These are phyloP conservation scores for Chaetomidium leptoderma DNA, from an alignment of 495 filamentous ascomycete species.

Conservation along the genomic window DNA sequence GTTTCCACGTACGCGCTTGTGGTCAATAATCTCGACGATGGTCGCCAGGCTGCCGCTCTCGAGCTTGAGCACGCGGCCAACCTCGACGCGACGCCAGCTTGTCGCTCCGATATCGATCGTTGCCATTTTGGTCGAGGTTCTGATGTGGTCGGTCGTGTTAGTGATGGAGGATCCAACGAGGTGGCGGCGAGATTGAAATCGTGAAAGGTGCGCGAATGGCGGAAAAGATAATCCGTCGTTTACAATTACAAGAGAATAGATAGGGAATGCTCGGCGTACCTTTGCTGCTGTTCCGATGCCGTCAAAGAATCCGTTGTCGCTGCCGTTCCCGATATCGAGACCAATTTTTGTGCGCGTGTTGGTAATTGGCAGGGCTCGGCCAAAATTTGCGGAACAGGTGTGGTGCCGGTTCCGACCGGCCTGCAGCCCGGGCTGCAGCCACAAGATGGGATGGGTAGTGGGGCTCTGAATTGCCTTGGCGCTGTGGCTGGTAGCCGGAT, in stretches of 20 bases:
- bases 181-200: constrained; percentile 12
- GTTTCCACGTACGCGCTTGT: constrained; percentile 87
- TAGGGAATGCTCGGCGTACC: constrained; percentile 29
- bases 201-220: constrained; percentile 19
- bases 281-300: constrained; percentile 34
- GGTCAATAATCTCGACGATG: constrained; percentile 99
- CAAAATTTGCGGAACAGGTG: constrained; percentile 35
- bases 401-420: constrained; percentile 32
- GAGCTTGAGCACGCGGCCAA: constrained; percentile 82
- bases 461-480: not conserved
- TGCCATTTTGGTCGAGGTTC: constrained; percentile 35
- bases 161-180: constrained; percentile 15
- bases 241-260: constrained; percentile 11
- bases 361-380: constrained; percentile 37
- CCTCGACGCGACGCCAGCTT: constrained; percentile 84
- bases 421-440: constrained; percentile 18
- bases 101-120: constrained; percentile 35
- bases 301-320: constrained; percentile 38
- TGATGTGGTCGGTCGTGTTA: constrained; percentile 25
- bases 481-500: constrained; percentile 6
- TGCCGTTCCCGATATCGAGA: constrained; percentile 35
- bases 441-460: constrained; percentile 18
- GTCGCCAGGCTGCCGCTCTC: constrained; percentile 79
- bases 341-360: constrained; percentile 35
- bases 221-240: constrained; percentile 14